A percentile compares a stretch with the other conserved stretches of the same genome.
phyloP scores from a whole-genome alignment of 176 grass and related monocot genomes.

The Panicum miliaceum region DNA sequence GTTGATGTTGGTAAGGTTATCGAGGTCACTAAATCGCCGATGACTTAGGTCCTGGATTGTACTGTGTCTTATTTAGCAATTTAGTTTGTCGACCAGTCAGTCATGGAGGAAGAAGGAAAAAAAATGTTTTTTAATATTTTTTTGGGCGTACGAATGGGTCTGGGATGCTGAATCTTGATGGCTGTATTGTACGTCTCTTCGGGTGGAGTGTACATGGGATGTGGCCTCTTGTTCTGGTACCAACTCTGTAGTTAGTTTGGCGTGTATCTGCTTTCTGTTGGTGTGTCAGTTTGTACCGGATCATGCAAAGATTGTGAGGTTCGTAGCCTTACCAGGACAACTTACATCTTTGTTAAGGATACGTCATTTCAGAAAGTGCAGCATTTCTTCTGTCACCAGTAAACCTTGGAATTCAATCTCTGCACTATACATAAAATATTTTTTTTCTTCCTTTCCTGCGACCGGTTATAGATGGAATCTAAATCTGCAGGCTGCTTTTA shows the following conservation, averaged over 20 bases:
- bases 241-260: constrained; percentile 32
- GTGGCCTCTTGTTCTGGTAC: constrained; percentile 10
- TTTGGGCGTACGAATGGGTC: constrained; percentile 20
- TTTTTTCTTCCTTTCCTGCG: neutral
- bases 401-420: neutral
- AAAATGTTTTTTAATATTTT: constrained; percentile 2
- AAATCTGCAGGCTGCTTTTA: neutral
- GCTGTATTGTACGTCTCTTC: constrained; percentile 25
- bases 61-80: neutral
- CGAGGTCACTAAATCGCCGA: constrained; percentile 19
- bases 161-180: constrained; percentile 27
- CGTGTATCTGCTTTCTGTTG: constrained; percentile 46
- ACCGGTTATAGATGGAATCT: neutral
- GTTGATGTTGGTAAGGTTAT: neutral
- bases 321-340: constrained; percentile 14
- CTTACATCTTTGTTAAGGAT: constrained; percentile 30
- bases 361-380: neutral
- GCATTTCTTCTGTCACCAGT: neutral
- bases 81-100: neutral
- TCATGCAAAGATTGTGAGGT: constrained; percentile 49
- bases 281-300: constrained; percentile 36
- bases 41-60: constrained; percentile 14
- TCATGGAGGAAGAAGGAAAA: neutral
- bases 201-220: neutral
- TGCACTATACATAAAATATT: neutral